Base-by-base conservation (phyloP, 2,329 filamentous ascomycete genomes). In the Cyphellophora europaea region DNA sequence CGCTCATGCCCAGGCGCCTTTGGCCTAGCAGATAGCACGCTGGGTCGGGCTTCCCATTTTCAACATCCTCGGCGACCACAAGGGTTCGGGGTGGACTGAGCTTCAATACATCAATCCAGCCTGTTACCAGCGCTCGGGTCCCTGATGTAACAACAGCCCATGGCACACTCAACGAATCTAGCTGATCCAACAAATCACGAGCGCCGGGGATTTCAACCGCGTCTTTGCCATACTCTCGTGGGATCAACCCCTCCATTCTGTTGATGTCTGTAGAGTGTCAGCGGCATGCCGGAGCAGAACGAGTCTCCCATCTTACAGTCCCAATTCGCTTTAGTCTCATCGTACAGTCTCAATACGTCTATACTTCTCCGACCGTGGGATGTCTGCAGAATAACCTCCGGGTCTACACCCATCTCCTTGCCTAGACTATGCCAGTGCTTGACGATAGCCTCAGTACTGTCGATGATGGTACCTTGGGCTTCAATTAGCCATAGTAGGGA, bases 341-440 rank as follows among this genome's bases (percentile, higher is more conserved):
- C 79, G 39, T 94, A 74, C 17, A 88, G 66, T 55, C 74, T 74
- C 39, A 98, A 69, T 3, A 82, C 77, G 51, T 98, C 91, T 52
- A 96, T 94, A 47, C 79, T 86, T 39, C 91, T 71, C 40, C 89
- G 77, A 42, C 91, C 91, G 60, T 98, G 91, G 4, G 87, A 94
- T 6, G 86, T 93, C 51, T 85, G 73, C 16, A 96, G 72, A 50
- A 98, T 96, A 30, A 81, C 74, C 31, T 79, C 70, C n/a, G 85
- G 83, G 46, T 85, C 76, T 14, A 95, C 79, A 15, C 84, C 84
- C 51, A 96, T 80, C 55, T 94, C 84, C 6, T 73, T 70, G 32
- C 82, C 66, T 51, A 55, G 74, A 70, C 63, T 63, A 45, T 72
- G 65, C 76, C 76, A 80, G 55, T 77, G 67, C 53, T 78, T 77